These are phyloP conservation scores for Globisporangium camurandrum DNA, from an alignment of 352 stramenopile genomes.

Conservation along the genomic window DNA sequence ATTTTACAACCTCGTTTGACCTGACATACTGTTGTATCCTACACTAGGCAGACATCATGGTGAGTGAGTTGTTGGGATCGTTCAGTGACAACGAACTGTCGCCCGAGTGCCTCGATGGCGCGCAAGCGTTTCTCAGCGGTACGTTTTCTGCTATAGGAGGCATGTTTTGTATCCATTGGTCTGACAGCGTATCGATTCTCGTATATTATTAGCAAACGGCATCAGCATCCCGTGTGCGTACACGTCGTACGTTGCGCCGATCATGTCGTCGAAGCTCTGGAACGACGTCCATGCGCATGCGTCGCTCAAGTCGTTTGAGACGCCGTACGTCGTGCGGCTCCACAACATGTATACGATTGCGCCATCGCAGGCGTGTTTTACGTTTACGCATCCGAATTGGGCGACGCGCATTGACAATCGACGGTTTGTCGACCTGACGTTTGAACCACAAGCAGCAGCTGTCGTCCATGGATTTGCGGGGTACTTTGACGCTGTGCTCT, in stretches of 20 bases:
- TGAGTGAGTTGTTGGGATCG: constrained; percentile 94
- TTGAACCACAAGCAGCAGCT: constrained; percentile 40
- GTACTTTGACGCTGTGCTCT: constrained; percentile 95
- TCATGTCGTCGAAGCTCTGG: constrained; percentile 93
- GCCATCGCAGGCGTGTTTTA: constrained; percentile 88
- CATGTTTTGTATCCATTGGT: not conserved
- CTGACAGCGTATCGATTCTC: not conserved
- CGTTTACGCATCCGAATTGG: constrained; percentile 90
- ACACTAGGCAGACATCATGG: constrained; percentile 88
- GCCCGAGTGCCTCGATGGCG: constrained; percentile 96
- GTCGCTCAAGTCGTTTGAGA: constrained; percentile 88
- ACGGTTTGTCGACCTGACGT: constrained; percentile 50
- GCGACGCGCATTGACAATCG: constrained; percentile 77
- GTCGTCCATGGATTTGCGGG: constrained; percentile 94
- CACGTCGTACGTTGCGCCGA: constrained; percentile 92
- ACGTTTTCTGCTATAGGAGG: constrained; percentile 3
- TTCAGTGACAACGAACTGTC: constrained; percentile 99
- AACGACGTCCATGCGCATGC: constrained; percentile 83
- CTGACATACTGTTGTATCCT: not conserved
- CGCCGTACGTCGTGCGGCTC: constrained; percentile 95
- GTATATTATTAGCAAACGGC: constrained; percentile 39
- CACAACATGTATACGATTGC: constrained; percentile 88
- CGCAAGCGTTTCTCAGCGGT: constrained; percentile 89
- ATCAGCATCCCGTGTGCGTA: constrained; percentile 90
- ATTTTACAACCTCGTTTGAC: not conserved